Evolutionary conservation across 495 filamentous ascomycete genomes (phyloP), one percentile per base, ranked within the genome.

Genomic region (Aspergillus bertholletiae): DNA sequence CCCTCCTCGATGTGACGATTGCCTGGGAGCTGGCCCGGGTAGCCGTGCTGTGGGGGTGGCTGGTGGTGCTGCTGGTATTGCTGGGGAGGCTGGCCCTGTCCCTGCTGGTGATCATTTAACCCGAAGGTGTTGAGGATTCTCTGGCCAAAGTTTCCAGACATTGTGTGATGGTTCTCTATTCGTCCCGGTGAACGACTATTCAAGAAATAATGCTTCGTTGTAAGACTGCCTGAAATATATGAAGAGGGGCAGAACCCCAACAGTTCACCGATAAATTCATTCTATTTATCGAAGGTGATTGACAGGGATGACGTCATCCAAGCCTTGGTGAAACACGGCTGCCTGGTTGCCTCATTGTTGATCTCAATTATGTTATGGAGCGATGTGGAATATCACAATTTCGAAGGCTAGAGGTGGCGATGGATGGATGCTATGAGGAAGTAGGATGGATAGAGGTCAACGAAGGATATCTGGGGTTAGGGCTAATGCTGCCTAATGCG

Each of bases 41-140:
- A 37, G 5, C 5, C 30, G 12, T 49, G 30, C 15, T 51, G 32
- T 5, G 21, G 21, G 58, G 30, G 28, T 43, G 53, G 39, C 44
- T 46, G 44, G 43, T 12, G 17, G 43, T 17, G 43, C 8, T 21
- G 23, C 17, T 22, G 8, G 17, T 28, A 28, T 28, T 28, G n/a
- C n/a, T n/a, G 26, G 26, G 26, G 26, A 28, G 43, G 21, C n/a
- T 46, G 11, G 6, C 23, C 11, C 11, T 23, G 12, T 20, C 30
- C 18, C 2, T 48, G 17, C 26, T 17, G 15, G 23, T 17, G 22
- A 4, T 68, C 54, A 17, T 63, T 57, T 8, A 66, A 26, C 15
- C 68, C 68, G 5, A 75, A 54, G 26, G 54, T 62, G 13, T 69
- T 66, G 44, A 75, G 61, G 12, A 75, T 58, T 50, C 74, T 75